Percentiles rank a stretch among this genome's conserved stretches.
These are phyloP conservation scores for Dittrichia graveolens DNA, from an alignment of 129 eudicot genomes.

Conservation along the genomic window DNA sequence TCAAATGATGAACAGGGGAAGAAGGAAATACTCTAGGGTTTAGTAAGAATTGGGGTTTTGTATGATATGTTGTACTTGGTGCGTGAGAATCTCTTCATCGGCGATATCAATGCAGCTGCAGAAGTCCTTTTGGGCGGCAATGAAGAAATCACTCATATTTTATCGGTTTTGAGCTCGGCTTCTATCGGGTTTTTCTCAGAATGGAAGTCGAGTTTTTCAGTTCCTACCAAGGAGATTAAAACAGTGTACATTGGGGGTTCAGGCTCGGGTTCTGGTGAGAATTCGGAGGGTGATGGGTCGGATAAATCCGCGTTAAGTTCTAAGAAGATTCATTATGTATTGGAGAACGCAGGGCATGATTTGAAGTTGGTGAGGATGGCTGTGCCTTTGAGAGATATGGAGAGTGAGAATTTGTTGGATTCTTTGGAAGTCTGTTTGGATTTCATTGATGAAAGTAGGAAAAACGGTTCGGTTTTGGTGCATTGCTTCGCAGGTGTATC, in stretches of 20 bases:
- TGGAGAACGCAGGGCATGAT: constrained; percentile 91
- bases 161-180: constrained; percentile 85
- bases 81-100: constrained; percentile 75
- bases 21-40: constrained; percentile 31
- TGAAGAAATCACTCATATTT: constrained; percentile 68
- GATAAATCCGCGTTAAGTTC: constrained; percentile 41
- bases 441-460: constrained; percentile 81
- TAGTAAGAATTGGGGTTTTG: constrained; percentile 8
- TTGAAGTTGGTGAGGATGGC: constrained; percentile 89
- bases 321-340: constrained; percentile 60
- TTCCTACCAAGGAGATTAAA: constrained; percentile 70
- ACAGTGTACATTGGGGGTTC: constrained; percentile 59
- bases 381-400: constrained; percentile 90
- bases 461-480: constrained; percentile 81
- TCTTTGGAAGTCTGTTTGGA: constrained; percentile 89
- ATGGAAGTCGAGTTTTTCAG: constrained; percentile 68
- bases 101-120: constrained; percentile 87
- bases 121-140: constrained; percentile 74
- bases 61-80: constrained; percentile 80
- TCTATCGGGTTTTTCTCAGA: constrained; percentile 83
- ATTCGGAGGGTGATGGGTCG: constrained; percentile 35
- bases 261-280: constrained; percentile 42
- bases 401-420: constrained; percentile 81
- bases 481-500: constrained; percentile 99
- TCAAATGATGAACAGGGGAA: constrained; percentile 37